Base-by-base conservation (phyloP, 2,329 filamentous ascomycete genomes). In the Capronia epimyces region DNA sequence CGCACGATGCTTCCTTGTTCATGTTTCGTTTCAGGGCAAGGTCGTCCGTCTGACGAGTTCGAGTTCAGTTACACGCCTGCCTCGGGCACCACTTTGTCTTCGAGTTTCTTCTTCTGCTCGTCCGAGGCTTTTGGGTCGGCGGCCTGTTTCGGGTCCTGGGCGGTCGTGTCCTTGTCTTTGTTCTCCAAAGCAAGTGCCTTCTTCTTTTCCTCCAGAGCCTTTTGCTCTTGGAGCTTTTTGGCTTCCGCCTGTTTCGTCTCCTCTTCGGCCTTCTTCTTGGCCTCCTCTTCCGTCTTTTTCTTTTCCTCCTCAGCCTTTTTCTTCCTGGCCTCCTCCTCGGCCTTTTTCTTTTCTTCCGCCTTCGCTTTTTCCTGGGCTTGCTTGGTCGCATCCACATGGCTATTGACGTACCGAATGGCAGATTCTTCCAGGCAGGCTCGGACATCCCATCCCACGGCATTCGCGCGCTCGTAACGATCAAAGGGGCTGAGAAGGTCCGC, bases 61-160 rank as follows among this genome's bases (percentile, higher is more conserved):
- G n/a, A n/a, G n/a, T n/a, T n/a, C n/a, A n/a, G n/a, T n/a, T n/a
- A n/a, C n/a, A n/a, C n/a, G n/a, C n/a, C n/a, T n/a, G n/a, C n/a
- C n/a, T n/a, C n/a, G n/a, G n/a, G n/a, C n/a, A n/a, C n/a, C 60
- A 42, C 53, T 57, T 24, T 65, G 63, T 32, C 64, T 62, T 53
- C 69, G 67, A 47, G 66, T 64, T 50, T 70, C 64, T 15, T 70
- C 67, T 52, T 67, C 70, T 21, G 66, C 65, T 5, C 62, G 60
- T 22, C 34, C 34, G 16, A 3, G 34, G 12, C 34, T 13, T 37
- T 37, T 21, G 16, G 3, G 34, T 37, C 12, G 34, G 4, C 34
- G 16, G 15, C 34, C 34, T 8, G 4, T 6, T 18, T 18, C 7
- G 16, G 5, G 3, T 32, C 29, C 12, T 10, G 29, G 12, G 64